phyloP scores from a whole-genome alignment of 1,284 basidiomycete species.

The Apiotrichum mycotoxinovorans region DNA sequence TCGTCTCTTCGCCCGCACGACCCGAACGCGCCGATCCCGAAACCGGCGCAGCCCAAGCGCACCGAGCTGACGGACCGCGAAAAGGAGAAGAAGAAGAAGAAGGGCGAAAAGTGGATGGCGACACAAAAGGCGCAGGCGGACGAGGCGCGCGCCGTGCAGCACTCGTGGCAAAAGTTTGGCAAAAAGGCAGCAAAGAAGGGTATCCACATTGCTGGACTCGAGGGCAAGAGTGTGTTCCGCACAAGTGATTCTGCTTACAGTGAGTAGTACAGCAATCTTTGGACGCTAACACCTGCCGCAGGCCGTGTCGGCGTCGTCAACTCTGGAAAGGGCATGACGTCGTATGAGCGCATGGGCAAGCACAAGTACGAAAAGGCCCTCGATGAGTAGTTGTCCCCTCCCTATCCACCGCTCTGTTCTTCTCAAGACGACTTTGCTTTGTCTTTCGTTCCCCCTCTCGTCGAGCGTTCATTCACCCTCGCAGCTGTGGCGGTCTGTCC shows the following conservation, averaged over 20 bases:
- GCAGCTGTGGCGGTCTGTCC: background rate
- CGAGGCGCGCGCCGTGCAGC: conserved; percentile 83
- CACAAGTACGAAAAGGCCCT: conserved; percentile 87
- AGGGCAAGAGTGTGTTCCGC: conserved; percentile 91
- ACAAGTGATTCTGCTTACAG: conserved; percentile 52
- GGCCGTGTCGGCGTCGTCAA: conserved; percentile 84
- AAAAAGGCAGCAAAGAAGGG: conserved; percentile 96
- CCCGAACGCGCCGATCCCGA: conserved; percentile 40
- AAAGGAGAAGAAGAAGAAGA: conserved; percentile 86
- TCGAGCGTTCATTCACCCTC: background rate
- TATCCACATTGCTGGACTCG: conserved; percentile 70
- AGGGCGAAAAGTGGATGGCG: conserved; percentile 93
- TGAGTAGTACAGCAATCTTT: background rate
- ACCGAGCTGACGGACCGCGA: conserved; percentile 75
- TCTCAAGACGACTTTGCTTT: background rate
- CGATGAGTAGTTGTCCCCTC: conserved; percentile 62
- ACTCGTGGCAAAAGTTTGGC: conserved; percentile 95
- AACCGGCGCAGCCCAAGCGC: conserved; percentile 73
- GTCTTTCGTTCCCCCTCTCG: background rate
- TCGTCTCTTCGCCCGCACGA: conserved; percentile 63
- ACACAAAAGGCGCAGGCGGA: conserved; percentile 79
- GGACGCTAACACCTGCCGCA: conserved; percentile 17
- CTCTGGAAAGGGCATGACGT: conserved; percentile 89
- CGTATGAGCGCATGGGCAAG: conserved; percentile 60
- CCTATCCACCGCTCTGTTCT: conserved; percentile 29